Evolutionary conservation across 139 green algal genomes (phyloP).

Genomic region (Eudorina sp.): DNA sequence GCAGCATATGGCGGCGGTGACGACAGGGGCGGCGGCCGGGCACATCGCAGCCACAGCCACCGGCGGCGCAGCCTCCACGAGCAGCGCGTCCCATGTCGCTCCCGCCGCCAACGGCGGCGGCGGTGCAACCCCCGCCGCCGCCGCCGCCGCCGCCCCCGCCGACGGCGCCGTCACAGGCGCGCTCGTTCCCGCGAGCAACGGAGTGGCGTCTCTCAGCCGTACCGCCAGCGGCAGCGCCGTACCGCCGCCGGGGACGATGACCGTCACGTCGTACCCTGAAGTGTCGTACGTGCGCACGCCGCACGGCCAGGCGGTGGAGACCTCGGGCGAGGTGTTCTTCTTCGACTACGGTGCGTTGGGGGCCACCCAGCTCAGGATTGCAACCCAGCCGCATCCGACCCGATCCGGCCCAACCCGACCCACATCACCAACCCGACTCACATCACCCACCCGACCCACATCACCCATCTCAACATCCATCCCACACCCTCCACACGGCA

Average conservation of each 20-base stretch:
- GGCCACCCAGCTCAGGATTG: too few species aligned
- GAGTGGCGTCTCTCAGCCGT: neutral
- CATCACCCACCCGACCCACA: too few species aligned
- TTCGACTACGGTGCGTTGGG: constrained; percentile 53
- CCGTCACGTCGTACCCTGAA: constrained; percentile 32
- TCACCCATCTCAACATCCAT: too few species aligned
- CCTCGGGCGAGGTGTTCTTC: constrained; percentile 54
- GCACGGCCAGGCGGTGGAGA: constrained; percentile 25
- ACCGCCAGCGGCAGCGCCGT: neutral
- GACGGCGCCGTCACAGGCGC: neutral
- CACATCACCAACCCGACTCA: neutral
- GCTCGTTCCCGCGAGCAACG: neutral
- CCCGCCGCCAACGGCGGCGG: neutral
- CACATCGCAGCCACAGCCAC: too few species aligned
- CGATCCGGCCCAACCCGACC: neutral
- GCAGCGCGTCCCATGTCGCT: neutral
- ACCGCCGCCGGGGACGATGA: neutral
- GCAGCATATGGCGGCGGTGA: neutral
- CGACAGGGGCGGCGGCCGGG: too few species aligned
- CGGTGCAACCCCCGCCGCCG: neutral
- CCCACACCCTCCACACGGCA: too few species aligned
- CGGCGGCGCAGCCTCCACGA: neutral
- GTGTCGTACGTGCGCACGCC: constrained; percentile 40
- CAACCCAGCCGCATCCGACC: too few species aligned
- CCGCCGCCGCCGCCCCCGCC: neutral